These are phyloP conservation scores for Phyllosticta citriasiana DNA, from an alignment of 2,329 filamentous ascomycete species.

Conservation along the genomic window DNA sequence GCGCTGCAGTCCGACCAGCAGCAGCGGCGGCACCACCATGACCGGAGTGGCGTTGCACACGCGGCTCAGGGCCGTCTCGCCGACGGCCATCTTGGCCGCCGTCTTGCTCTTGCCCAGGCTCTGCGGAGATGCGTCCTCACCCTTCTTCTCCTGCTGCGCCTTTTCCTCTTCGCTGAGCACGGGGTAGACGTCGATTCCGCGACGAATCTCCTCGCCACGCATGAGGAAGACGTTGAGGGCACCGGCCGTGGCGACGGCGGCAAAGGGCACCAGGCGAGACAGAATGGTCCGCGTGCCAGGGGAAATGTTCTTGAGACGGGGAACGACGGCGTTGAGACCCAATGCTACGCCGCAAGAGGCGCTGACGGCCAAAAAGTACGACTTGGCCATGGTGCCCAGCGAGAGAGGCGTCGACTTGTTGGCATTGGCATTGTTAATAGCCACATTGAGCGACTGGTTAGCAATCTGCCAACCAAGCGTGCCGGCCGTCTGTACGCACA, in stretches of 20 bases:
- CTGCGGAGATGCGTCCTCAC: slow-evolving; percentile 47
- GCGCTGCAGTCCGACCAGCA: slow-evolving; percentile 76
- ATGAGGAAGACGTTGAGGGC: slow-evolving; percentile 95
- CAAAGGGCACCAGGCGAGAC: slow-evolving; percentile 85
- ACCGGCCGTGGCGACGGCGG: slow-evolving; percentile 83
- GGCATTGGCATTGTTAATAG: slow-evolving; percentile 93
- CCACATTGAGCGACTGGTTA: slow-evolving; percentile 97
- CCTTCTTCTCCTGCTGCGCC: slow-evolving; percentile 51
- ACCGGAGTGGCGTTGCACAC: slow-evolving; percentile 93
- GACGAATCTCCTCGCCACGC: slow-evolving; percentile 89
- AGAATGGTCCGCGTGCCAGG: slow-evolving; percentile 68
- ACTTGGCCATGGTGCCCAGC: slow-evolving; percentile 70
- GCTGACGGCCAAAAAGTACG: slow-evolving; percentile 82
- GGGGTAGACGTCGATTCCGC: slow-evolving; percentile 86
- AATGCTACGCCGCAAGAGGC: slow-evolving; percentile 91
- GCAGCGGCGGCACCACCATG: slow-evolving; percentile 87
- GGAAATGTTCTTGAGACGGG: slow-evolving; percentile 65
- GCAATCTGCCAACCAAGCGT: slow-evolving; percentile 90
- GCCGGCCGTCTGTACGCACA: slow-evolving; percentile 53
- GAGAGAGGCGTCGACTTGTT: slow-evolving; percentile 93
- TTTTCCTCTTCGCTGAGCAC: slow-evolving; percentile 64
- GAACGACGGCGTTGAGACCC: slow-evolving; percentile 82
- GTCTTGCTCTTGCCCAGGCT: slow-evolving; percentile 79
- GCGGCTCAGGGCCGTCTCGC: slow-evolving; percentile 82
- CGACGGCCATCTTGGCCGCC: slow-evolving; percentile 80